phyloP scores from a whole-genome alignment of 1,284 basidiomycete species.

The Cryptococcus jaspeensis region DNA sequence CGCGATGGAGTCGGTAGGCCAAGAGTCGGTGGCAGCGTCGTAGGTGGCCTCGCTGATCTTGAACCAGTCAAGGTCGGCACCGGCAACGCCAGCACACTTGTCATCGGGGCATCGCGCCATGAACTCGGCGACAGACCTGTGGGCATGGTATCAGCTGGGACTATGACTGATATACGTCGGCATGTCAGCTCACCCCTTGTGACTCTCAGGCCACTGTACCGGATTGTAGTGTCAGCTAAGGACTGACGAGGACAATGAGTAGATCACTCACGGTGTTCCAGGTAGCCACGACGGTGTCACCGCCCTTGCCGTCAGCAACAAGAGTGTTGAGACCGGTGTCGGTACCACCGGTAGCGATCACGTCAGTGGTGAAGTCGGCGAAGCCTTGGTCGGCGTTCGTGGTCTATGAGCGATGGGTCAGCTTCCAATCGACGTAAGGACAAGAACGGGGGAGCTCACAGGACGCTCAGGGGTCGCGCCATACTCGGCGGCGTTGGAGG shows the following conservation, averaged over 20 bases:
- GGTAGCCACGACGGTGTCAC: constrained; percentile 17
- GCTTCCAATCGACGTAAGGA: neutral
- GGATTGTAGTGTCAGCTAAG: too few relatives aligned
- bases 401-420: neutral
- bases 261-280: constrained; percentile 18
- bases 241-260: neutral
- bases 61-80: constrained; percentile 30
- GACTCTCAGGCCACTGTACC: constrained; percentile 11
- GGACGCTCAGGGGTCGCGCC: constrained; percentile 22
- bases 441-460: neutral
- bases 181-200: neutral
- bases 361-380: constrained; percentile 18
- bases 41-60: constrained; percentile 28
- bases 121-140: constrained; percentile 20
- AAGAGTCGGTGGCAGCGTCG: constrained; percentile 13
- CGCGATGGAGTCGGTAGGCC: constrained; percentile 20
- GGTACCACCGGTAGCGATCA: constrained; percentile 26
- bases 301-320: constrained; percentile 6
- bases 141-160: neutral
- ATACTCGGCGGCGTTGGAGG: constrained; percentile 15
- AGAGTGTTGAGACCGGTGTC: constrained; percentile 12
- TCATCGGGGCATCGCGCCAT: constrained; percentile 24
- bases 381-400: constrained; percentile 27
- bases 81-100: constrained; percentile 27
- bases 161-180: neutral